Percentiles rank a stretch among this genome's conserved stretches.
Conservation (phyloP, 345 rosid genomes). For the Citrus cavaleriei region DNA sequence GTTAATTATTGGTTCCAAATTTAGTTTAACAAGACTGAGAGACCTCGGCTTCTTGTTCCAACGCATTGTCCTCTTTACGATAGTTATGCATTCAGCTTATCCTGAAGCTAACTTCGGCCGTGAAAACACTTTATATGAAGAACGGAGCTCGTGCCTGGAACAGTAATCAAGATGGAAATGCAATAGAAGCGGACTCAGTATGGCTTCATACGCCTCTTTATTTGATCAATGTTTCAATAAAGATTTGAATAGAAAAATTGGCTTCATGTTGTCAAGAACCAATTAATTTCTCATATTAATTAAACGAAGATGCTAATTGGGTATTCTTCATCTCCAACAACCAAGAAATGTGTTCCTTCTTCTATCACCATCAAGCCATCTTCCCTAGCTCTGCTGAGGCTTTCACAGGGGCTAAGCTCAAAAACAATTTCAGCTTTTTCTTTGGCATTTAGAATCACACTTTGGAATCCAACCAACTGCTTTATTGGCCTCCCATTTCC, state of each 20-base stretch:
- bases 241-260: not conserved
- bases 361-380: conserved; percentile 65
- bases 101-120: too few species aligned
- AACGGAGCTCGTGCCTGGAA: too few species aligned
- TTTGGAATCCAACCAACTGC: conserved; percentile 68
- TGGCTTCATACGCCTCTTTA: too few species aligned
- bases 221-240: too few species aligned
- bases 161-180: too few species aligned
- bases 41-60: too few species aligned
- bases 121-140: too few species aligned
- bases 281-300: conserved; percentile 24
- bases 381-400: conserved; percentile 63
- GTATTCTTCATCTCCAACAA: conserved; percentile 61
- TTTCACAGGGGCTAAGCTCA: conserved; percentile 57
- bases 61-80: too few species aligned
- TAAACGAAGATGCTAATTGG: conserved; percentile 43
- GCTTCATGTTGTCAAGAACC: not conserved
- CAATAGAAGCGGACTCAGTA: too few species aligned
- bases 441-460: conserved; percentile 50
- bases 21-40: too few species aligned
- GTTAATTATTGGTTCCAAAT: too few species aligned
- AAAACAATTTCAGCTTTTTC: conserved; percentile 54
- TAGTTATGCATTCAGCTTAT: too few species aligned
- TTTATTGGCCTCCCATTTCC: conserved; percentile 57
- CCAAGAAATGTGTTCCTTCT: conserved; percentile 65